phyloP scores from a whole-genome alignment of 2,329 filamentous ascomycete genomes.

The Verticillium nubilum region DNA sequence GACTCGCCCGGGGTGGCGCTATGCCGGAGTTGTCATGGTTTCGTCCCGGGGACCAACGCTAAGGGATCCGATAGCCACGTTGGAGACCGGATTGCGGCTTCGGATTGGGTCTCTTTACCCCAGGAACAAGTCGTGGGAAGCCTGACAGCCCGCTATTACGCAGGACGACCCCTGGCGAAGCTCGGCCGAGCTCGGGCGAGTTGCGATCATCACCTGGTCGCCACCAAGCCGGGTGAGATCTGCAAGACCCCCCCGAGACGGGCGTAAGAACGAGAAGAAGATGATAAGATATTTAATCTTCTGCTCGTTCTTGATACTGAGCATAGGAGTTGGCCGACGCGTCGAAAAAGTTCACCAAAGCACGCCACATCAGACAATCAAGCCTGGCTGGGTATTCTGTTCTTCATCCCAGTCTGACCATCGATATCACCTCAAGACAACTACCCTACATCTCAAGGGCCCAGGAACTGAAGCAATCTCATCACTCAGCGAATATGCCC shows the following conservation, averaged over 20 bases:
- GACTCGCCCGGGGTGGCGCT: background rate
- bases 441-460: too few species aligned
- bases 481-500: slow-evolving; percentile 13
- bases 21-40: background rate
- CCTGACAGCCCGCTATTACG: background rate
- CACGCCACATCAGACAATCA: background rate
- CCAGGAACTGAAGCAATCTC: too few species aligned
- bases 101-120: background rate
- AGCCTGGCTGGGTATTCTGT: too few species aligned
- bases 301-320: background rate
- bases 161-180: background rate
- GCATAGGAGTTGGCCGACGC: background rate
- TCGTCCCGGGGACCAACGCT: background rate
- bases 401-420: too few species aligned
- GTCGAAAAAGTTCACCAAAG: background rate
- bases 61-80: background rate
- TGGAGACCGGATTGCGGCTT: background rate
- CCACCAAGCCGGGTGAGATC: background rate
- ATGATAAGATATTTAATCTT: background rate
- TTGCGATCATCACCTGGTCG: background rate
- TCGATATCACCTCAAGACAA: too few species aligned
- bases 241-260: background rate
- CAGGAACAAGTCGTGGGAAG: background rate
- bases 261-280: background rate
- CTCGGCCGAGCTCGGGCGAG: slow-evolving; percentile 7